A percentile compares a stretch with the other conserved stretches of the same genome.
phyloP scores from a whole-genome alignment of 345 rosid genomes.

The Salix purpurea region DNA sequence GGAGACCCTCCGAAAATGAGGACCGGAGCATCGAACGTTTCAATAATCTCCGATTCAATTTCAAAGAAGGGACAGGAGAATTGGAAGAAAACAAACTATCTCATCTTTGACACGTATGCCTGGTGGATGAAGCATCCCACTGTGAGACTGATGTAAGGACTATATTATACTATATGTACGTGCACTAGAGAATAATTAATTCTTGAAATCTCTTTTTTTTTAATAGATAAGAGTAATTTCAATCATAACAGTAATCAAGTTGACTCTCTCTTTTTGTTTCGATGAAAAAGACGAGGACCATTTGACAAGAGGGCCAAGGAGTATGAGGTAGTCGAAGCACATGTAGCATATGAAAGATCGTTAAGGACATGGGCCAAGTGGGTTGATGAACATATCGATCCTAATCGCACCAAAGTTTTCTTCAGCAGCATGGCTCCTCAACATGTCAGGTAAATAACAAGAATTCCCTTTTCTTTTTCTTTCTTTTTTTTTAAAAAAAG shows the following conservation, averaged over 20 bases:
- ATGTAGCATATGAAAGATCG: slow-evolving; percentile 16
- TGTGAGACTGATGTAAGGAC: slow-evolving; percentile 51
- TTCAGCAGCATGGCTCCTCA: slow-evolving; percentile 31
- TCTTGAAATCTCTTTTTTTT: background rate
- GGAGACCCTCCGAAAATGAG: slow-evolving; percentile 45
- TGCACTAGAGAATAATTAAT: background rate
- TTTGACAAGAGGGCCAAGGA: slow-evolving; percentile 1
- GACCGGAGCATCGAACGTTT: slow-evolving; percentile 39
- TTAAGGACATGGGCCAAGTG: slow-evolving; percentile 23
- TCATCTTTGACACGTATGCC: slow-evolving; percentile 55
- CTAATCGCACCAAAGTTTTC: slow-evolving; percentile 12
- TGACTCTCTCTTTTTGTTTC: background rate
- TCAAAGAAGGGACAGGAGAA: slow-evolving; percentile 41
- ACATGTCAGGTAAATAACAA: slow-evolving; percentile 16
- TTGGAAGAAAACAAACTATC: slow-evolving; percentile 51
- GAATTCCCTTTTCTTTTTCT: too few species aligned
- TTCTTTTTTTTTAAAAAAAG: too few species aligned
- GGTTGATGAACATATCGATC: slow-evolving; percentile 20
- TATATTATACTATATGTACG: background rate
- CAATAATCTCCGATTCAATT: slow-evolving; percentile 51
- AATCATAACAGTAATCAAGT: background rate
- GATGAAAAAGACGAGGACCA: slow-evolving; percentile 3
- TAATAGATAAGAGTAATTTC: too few species aligned
- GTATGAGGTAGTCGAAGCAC: slow-evolving; percentile 22
- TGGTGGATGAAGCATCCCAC: slow-evolving; percentile 59